These are phyloP conservation scores for Lasiodiplodia sp. DNA, from an alignment of 2,329 filamentous ascomycete species.

Conservation along the genomic window DNA sequence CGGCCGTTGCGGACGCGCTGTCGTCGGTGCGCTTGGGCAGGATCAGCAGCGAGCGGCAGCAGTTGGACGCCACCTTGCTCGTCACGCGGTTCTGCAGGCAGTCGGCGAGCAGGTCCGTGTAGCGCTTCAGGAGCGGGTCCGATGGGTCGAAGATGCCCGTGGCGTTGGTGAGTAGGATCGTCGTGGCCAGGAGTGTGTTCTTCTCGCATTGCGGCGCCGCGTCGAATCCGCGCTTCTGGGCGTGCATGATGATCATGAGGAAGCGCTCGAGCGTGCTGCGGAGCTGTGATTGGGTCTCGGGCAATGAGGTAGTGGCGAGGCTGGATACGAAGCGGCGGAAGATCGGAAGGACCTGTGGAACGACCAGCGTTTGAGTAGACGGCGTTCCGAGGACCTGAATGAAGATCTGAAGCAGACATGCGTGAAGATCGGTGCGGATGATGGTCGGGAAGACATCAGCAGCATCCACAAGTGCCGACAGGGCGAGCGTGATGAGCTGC, in stretches of 20 bases:
- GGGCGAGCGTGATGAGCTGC: conserved; percentile 76
- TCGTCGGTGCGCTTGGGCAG: conserved; percentile 57
- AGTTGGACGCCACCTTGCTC: conserved; percentile 88
- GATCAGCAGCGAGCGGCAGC: conserved; percentile 83
- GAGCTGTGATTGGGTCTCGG: conserved; percentile 71
- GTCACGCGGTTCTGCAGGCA: conserved; percentile 84
- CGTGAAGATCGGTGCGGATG: conserved; percentile 94
- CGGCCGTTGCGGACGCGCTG: conserved; percentile 33
- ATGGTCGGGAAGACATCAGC: conserved; percentile 95
- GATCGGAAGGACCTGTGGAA: conserved; percentile 88
- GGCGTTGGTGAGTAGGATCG: conserved; percentile 85
- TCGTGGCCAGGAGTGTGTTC: conserved; percentile 87
- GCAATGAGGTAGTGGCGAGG: conserved; percentile 60
- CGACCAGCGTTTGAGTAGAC: conserved; percentile 84
- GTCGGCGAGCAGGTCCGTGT: conserved; percentile 82
- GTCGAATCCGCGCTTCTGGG: conserved; percentile 77
- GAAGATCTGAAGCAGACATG: conserved; percentile 96
- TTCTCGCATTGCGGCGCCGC: conserved; percentile 88
- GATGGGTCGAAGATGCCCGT: conserved; percentile 74
- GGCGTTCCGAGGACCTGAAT: conserved; percentile 89
- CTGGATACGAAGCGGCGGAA: conserved; percentile 88
- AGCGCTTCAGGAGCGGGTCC: conserved; percentile 77
- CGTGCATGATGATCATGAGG: conserved; percentile 77
- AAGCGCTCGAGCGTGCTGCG: conserved; percentile 84
- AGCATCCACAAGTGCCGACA: conserved; percentile 91